Evolutionary conservation across 805 yeast genomes (phyloP).

Genomic region (Torulaspora delbrueckii): DNA sequence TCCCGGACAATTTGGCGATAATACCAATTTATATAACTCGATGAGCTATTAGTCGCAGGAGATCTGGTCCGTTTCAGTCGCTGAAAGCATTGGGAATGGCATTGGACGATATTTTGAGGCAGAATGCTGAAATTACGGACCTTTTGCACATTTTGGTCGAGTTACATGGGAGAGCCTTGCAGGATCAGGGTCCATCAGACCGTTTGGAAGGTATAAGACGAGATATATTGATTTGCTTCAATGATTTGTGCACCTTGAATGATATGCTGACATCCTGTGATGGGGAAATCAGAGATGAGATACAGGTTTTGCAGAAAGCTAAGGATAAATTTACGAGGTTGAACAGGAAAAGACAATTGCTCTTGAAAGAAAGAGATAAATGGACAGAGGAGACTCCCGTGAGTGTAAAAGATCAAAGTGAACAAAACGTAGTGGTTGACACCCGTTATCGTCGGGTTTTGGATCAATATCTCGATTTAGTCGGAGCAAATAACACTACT

Average conservation of each 20-base stretch:
- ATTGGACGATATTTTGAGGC: slow-evolving; percentile 23
- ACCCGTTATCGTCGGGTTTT: slow-evolving; percentile 20
- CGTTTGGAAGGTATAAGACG: slow-evolving; percentile 23
- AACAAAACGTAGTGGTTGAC: slow-evolving; percentile 7
- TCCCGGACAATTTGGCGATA: neutral
- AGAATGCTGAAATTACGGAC: slow-evolving; percentile 22
- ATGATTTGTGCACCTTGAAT: slow-evolving; percentile 27
- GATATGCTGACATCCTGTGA: slow-evolving; percentile 24
- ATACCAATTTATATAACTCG: neutral
- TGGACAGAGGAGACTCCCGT: slow-evolving; percentile 7
- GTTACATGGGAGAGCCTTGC: slow-evolving; percentile 22
- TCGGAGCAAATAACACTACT: slow-evolving; percentile 25
- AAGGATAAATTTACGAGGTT: slow-evolving; percentile 16
- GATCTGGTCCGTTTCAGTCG: neutral
- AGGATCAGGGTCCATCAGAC: slow-evolving; percentile 14
- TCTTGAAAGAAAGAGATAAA: slow-evolving; percentile 6
- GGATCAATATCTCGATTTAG: slow-evolving; percentile 25
- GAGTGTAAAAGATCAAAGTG: neutral
- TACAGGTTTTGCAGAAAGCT: slow-evolving; percentile 11
- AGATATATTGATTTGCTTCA: slow-evolving; percentile 29
- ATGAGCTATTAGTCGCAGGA: neutral
- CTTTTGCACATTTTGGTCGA: slow-evolving; percentile 19
- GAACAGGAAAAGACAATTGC: slow-evolving; percentile 7
- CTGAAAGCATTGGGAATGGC: slow-evolving; percentile 3
- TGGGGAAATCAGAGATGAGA: slow-evolving; percentile 25